Evolutionary conservation across 2,329 filamentous ascomycete species (phyloP), one percentile per base, ranked within the genome.

Genomic region (Nigrograna mackinnonii): DNA sequence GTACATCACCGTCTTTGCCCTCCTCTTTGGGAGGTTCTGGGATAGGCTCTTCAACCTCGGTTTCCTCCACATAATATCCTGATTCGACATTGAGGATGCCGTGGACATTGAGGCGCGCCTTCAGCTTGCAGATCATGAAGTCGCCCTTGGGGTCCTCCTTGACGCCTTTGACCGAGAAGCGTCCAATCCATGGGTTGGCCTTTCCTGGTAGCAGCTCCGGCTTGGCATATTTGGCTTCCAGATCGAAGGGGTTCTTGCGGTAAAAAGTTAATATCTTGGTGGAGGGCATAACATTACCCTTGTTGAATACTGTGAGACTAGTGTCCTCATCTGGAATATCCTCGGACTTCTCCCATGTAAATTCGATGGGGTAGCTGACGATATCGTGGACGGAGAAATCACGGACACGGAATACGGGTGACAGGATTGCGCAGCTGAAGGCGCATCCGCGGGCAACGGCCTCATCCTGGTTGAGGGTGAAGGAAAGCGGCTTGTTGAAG

Each of bases 91-190:
- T 97, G 55, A 99, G 79, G 46, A 99, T 83, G 70, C 94, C 94
- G 76, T 97, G 91, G 52, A 97, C 83, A 76, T 99, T 99, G 43
- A 99, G 83, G 52, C 94, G 86, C 35, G 94, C 92, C 83, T 97
- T 97, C 50, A 99, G 85, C 79, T 99, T 99, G 86, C 94, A 99
- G 64, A 97, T 95, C 92, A 99, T 97, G 72, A 97, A 99, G 69
- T 97, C 94, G 47, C 95, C 89, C 68, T 94, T 91, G 55, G 85
- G 82, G 66, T 95, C 90, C 30, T 90, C 87, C 81, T 96, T 91
- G 66, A 99, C 92, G 34, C 88, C 89, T 83, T 99, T 99, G 70
- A 99, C 91, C 31, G 91, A 96, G 78, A 99, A 99, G 53, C 90
- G 86, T 43, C 94, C 94, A 57, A 99, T 96, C 88, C 92, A 97